Percentiles rank a stretch among this genome's conserved stretches.
Conservation (phyloP, 1,284 basidiomycete genomes). For the Moesziomyces parantarcticus region DNA sequence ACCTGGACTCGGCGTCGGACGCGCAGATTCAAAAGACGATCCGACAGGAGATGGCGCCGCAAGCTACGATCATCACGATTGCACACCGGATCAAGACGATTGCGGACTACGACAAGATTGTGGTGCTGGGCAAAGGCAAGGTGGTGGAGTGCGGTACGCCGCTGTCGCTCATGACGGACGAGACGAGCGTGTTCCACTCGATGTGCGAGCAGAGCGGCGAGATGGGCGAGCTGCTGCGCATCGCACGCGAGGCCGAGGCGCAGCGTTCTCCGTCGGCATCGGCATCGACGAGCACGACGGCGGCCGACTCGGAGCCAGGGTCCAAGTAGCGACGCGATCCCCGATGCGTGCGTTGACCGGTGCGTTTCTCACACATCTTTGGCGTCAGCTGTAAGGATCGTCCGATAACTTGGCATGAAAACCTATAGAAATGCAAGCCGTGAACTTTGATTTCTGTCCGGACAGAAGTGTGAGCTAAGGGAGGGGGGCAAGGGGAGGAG, state of each 20-base stretch:
- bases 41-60: slow-evolving; percentile 66
- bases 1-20: slow-evolving; percentile 69
- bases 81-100: slow-evolving; percentile 78
- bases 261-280: slow-evolving; percentile 7
- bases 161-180: slow-evolving; percentile 71
- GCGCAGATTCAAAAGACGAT: slow-evolving; percentile 71
- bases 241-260: slow-evolving; percentile 41
- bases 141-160: slow-evolving; percentile 85
- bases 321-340: slow-evolving; percentile 6
- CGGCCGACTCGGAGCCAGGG: neutral
- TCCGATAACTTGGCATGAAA: too few species aligned
- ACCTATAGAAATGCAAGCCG: too few species aligned
- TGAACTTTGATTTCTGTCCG: too few species aligned
- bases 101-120: slow-evolving; percentile 72
- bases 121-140: slow-evolving; percentile 72
- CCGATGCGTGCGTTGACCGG: too few species aligned
- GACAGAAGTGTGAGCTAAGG: too few species aligned
- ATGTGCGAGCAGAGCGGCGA: slow-evolving; percentile 62
- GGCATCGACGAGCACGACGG: neutral
- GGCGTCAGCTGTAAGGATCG: too few species aligned
- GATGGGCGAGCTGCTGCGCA: slow-evolving; percentile 49
- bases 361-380: too few species aligned
- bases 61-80: slow-evolving; percentile 72
- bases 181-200: slow-evolving; percentile 52
- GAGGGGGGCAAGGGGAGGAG: too few species aligned